These are phyloP conservation scores for Gaillardinia entomophila DNA, from an alignment of 805 yeast genomes.

Conservation along the genomic window DNA sequence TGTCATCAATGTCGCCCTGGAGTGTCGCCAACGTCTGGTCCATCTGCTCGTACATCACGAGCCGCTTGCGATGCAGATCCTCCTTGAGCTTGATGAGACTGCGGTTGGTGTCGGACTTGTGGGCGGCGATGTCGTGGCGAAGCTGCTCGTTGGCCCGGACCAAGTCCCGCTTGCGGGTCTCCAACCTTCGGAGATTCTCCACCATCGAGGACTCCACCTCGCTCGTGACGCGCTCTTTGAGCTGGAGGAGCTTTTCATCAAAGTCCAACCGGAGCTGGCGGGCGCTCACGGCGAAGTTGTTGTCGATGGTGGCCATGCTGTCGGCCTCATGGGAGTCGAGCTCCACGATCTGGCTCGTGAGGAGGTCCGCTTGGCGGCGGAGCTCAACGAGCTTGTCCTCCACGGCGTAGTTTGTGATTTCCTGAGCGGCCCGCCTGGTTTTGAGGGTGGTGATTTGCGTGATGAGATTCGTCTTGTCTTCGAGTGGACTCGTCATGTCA, in stretches of 20 bases:
- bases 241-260: conserved; percentile 12
- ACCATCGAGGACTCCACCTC: conserved; percentile 36
- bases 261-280: conserved; percentile 15
- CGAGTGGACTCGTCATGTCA: too few relatives aligned
- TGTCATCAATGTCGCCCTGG: conserved; percentile 4
- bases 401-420: conserved; percentile 27
- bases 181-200: conserved; percentile 23
- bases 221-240: conserved; percentile 20
- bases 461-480: background rate
- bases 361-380: conserved; percentile 29
- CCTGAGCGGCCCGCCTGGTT: conserved; percentile 33
- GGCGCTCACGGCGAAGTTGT: conserved; percentile 13
- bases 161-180: conserved; percentile 17
- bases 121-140: conserved; percentile 4
- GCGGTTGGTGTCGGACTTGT: conserved; percentile 14
- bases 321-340: conserved; percentile 17
- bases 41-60: conserved; percentile 8
- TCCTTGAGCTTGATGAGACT: conserved; percentile 20
- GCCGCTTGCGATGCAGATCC: conserved; percentile 14
- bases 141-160: conserved; percentile 1
- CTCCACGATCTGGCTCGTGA: conserved; percentile 28
- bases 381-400: conserved; percentile 29
- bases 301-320: conserved; percentile 13
- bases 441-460: conserved; percentile 20
- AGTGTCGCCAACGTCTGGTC: conserved; percentile 10